Evolutionary conservation across 2,329 filamentous ascomycete species (phyloP), one percentile per base, ranked within the genome.

Genomic region (Nakataea oryzae): DNA sequence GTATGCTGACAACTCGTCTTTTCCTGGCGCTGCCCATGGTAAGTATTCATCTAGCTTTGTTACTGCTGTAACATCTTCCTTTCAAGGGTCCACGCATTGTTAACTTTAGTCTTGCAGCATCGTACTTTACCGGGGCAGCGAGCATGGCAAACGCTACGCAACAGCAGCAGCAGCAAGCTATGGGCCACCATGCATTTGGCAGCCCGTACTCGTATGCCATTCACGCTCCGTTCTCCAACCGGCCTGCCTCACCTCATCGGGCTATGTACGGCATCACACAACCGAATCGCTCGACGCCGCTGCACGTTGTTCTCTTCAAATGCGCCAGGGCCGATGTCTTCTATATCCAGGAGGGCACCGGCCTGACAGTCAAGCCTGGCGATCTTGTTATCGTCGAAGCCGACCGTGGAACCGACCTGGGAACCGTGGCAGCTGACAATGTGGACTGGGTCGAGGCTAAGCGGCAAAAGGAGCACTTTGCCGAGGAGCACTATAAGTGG

Each of bases 371-470:
- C 61, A 95, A 93, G 69, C 87, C 88, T 24, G 95, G 95, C 34
- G 95, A 99, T 71, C 81, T 97, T 61, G 96, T 99, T 64, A 97
- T 99, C 67, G 93, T 97, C 24, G 95, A 99, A 75, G 95, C 95
- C 28, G 96, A 99, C 73, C 91, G 95, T 65, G 95, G 95, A 57
- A 96, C 92, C 27, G 96, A 99, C 71, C 83, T 99, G 47, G 96
- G 95, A 57, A 96, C 93, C 29, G 93, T 99, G 30, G 89, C 91
- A 61, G 86, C 90, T 67, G 90, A 92, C 65, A 93, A 96, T 68
- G 86, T 97, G 54, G 90, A 91, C 65, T 92, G 92, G 82, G 88
- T 92, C 67, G 85, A 88, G 60, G 95, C 95, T 11, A 93, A 95
- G 70, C 89, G 95, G 58, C 78, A 92, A 67, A 96, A 97, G 73